Conservation (phyloP, 805 yeast genomes). For the Yarrowia deformans region DNA sequence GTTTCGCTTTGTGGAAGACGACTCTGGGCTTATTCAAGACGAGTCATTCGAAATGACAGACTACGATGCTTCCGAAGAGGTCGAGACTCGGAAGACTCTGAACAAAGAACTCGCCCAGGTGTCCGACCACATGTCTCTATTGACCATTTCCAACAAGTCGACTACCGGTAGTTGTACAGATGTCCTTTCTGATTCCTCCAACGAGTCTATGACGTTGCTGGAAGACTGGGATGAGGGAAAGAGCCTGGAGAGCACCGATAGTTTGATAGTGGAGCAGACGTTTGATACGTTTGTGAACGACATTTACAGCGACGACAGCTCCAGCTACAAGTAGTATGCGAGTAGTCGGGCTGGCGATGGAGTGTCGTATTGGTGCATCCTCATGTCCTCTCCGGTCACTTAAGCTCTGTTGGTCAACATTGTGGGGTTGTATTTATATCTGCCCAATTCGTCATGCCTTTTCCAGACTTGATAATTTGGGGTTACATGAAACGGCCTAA, state of each 20-base stretch:
- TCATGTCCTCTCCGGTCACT: no score
- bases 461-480: background rate
- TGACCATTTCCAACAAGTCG: slow-evolving; percentile 4
- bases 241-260: background rate
- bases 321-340: background rate
- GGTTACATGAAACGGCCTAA: background rate
- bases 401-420: no score
- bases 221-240: background rate
- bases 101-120: background rate
- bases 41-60: slow-evolving; percentile 27
- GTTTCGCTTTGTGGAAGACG: background rate
- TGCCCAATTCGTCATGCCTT: background rate
- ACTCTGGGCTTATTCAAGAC: slow-evolving; percentile 1
- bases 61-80: background rate
- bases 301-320: background rate
- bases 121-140: slow-evolving; percentile 8
- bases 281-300: slow-evolving; percentile 25
- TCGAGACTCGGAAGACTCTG: background rate
- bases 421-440: slow-evolving; percentile 8
- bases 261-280: slow-evolving; percentile 5
- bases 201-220: slow-evolving; percentile 18
- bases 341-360: background rate
- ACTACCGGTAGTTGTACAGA: background rate
- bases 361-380: background rate
- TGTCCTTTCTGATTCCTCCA: background rate